These are phyloP conservation scores for Evernia prunastri DNA, from an alignment of 495 filamentous ascomycete genomes.

Conservation along the genomic window DNA sequence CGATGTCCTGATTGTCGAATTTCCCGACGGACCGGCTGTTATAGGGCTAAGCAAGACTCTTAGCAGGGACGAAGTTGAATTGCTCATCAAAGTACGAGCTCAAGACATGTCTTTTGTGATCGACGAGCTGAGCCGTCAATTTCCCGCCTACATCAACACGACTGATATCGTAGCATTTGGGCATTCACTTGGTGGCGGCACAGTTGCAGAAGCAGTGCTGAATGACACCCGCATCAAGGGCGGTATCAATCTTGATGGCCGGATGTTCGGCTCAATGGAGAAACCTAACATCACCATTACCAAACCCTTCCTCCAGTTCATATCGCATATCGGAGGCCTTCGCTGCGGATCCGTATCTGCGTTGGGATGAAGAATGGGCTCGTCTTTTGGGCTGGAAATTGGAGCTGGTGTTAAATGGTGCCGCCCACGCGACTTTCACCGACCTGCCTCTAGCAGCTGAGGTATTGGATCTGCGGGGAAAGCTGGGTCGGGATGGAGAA, in stretches of 20 bases:
- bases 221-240: slow-evolving; percentile 38
- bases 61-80: background rate
- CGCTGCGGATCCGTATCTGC: slow-evolving; percentile 21
- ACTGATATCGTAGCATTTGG: slow-evolving; percentile 33
- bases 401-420: slow-evolving; percentile 26
- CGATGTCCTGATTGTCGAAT: slow-evolving; percentile 44
- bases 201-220: slow-evolving; percentile 37
- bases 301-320: slow-evolving; percentile 33
- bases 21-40: slow-evolving; percentile 38
- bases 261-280: slow-evolving; percentile 31
- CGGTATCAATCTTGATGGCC: slow-evolving; percentile 46
- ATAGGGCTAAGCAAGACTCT: slow-evolving; percentile 21
- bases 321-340: slow-evolving; percentile 21
- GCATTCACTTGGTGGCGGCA: slow-evolving; percentile 50
- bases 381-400: slow-evolving; percentile 29
- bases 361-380: slow-evolving; percentile 30
- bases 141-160: slow-evolving; percentile 14
- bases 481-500: background rate
- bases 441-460: slow-evolving; percentile 20
- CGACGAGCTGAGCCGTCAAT: slow-evolving; percentile 27
- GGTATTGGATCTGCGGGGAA: slow-evolving; percentile 1
- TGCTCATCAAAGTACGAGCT: slow-evolving; percentile 28
- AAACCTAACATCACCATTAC: slow-evolving; percentile 18
- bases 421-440: slow-evolving; percentile 28
- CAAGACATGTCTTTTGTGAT: slow-evolving; percentile 36